A percentile compares a stretch with the other conserved stretches of the same genome.
Conservation (phyloP, 805 yeast genomes). For the Yarrowia porcina region DNA sequence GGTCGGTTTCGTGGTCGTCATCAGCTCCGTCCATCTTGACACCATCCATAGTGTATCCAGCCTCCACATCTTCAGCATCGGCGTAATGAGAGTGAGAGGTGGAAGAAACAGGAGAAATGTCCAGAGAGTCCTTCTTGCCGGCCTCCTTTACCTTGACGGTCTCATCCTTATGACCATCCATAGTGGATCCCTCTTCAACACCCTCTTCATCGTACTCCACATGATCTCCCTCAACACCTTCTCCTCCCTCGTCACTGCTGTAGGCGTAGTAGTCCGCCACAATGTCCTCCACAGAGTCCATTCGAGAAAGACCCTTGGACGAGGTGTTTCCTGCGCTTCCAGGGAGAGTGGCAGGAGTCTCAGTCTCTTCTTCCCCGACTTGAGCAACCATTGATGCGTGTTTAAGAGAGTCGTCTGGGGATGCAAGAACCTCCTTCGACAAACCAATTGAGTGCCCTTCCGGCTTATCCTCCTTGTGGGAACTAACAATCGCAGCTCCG, state of each 20-base stretch:
- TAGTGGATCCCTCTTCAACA: slow-evolving; percentile 23
- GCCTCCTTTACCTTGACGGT: neutral
- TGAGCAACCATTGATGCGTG: neutral
- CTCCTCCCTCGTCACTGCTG: slow-evolving; percentile 20
- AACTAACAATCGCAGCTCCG: neutral
- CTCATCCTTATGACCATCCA: slow-evolving; percentile 18
- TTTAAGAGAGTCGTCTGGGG: neutral
- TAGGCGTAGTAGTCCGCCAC: slow-evolving; percentile 29
- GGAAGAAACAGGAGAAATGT: neutral
- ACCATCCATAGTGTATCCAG: neutral
- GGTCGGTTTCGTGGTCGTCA: slow-evolving; percentile 6
- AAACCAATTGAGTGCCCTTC: neutral
- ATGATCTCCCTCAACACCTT: neutral
- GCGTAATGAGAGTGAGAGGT: slow-evolving; percentile 28
- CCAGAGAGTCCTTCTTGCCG: neutral
- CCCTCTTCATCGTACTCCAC: slow-evolving; percentile 11
- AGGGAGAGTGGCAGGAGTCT: neutral
- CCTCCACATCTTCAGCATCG: slow-evolving; percentile 13
- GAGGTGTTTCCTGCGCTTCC: neutral
- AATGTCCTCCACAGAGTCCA: slow-evolving; percentile 29
- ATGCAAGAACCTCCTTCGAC: neutral
- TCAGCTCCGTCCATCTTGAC: slow-evolving; percentile 15
- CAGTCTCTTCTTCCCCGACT: neutral
- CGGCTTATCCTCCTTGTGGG: neutral
- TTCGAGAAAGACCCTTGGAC: neutral